phyloP scores from a whole-genome alignment of 257 asterid species.

The Solanum chilense region DNA sequence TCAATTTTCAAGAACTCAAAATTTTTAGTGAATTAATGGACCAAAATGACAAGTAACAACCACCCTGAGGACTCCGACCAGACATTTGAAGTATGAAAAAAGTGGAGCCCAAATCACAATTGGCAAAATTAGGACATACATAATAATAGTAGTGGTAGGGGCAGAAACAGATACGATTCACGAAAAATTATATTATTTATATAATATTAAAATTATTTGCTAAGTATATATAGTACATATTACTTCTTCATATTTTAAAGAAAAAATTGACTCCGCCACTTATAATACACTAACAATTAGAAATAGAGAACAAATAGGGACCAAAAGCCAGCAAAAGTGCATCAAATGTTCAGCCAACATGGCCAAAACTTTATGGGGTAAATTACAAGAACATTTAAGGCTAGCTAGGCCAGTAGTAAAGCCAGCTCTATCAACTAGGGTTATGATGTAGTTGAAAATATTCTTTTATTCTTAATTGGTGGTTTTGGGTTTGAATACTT shows the following conservation, averaged over 20 bases:
- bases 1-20: neutral
- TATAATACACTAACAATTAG: neutral
- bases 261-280: rapidly evolving
- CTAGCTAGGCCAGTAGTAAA: neutral
- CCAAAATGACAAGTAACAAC: neutral
- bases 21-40: neutral
- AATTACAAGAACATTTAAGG: neutral
- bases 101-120: neutral
- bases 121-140: neutral
- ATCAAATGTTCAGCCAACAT: neutral
- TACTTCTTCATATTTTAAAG: neutral
- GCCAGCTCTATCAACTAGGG: neutral
- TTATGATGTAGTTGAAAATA: rapidly evolving
- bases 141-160: neutral
- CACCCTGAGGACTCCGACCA: neutral
- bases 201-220: neutral
- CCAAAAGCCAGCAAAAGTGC: neutral
- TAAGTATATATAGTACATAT: neutral
- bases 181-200: neutral
- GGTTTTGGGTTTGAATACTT: rapidly evolving
- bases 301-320: neutral
- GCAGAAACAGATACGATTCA: rapidly evolving
- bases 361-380: neutral
- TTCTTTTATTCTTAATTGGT: rapidly evolving
- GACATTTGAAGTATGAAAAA: neutral